Evolutionary conservation across 73 alveolate species (phyloP), one percentile per base, ranked within the genome.

Genomic region (Stentor roeselii): DNA sequence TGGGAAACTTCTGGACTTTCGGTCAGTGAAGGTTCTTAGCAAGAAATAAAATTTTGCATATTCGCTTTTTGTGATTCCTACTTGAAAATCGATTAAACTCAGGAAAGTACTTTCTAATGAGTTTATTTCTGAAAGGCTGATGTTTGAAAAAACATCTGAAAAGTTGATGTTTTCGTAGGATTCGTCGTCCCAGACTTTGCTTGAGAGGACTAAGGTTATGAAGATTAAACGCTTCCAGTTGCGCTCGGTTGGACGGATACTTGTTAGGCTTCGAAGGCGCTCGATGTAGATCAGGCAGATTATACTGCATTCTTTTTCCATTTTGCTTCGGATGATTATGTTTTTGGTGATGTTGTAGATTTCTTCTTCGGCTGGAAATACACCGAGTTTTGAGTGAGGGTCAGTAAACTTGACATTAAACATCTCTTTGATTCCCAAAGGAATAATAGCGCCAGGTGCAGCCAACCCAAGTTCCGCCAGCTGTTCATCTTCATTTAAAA

Each of bases 141-240:
- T 89, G 83, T 91, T 93, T 3, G 98, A 96, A 90, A 97, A 94
- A 36, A 92, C 99, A 82, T 97, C 92, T 0, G 99, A 94, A 89
- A 96, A 97, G 83, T 97, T 98, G 15, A 88, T 93, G 88, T 97
- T 97, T 87, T 97, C 99, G 75, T 95, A 92, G 6, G 99, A 96
- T 80, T 96, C 98, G 92, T 97, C 99, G 86, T 97, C 99, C 99
- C 99, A 97, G 39, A 97, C 91, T 82, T 96, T 96, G 38, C 98
- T 90, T 38, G 99, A 98, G 41, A 96, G 82, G 34, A 96, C 90
- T 78, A 96, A 86, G 21, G 98, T 83, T 31, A 91, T 91, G 77
- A 96, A 75, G 42, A 95, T 80, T 35, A 97, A 86, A 78, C 99
- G 89, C 87, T 95, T 96, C 99, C 99, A 97, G 83, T 96, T 97